Evolutionary conservation across 805 yeast species (phyloP), one percentile per base, ranked within the genome.

Genomic region (Blastobotrys mokoenaii): DNA sequence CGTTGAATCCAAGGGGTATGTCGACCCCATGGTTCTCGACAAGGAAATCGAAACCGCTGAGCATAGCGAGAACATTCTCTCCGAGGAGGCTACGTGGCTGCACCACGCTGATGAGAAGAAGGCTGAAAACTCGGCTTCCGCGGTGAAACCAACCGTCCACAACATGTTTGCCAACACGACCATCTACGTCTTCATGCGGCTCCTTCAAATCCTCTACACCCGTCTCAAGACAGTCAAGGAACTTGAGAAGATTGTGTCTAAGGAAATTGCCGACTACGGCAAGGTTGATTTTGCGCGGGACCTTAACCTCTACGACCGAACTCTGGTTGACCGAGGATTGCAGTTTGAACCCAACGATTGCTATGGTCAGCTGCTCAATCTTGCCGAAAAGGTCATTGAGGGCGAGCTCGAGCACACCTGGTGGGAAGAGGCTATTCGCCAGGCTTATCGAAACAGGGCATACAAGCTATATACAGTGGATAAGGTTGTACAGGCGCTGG

Each of bases 351-450:
- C 66, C 14, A 58, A 59, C 18, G 54, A 65, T 45, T 61, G 64
- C 41, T 93, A 93, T 63, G 68, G 72, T 31, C 96, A 90, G 63
- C 75, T 87, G n/a, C 68, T 93, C 47, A 71, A 69, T 2, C 71
- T 93, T 46, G 77, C 94, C 47, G 86, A 79, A 52, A 76, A 79
- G 51, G 70, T 87, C 43, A 82, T 93, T 52, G 93, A 86, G 53
- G 95, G 95, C 25, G 93, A 87, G 32, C 67, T 93, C 41, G 99
- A 93, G 59, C 95, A 86, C 51, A 93, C 83, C 63, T 81, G 88
- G 83, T 94, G 84, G 63, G 99, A 93, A 68, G 98, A 93, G 64
- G 77, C 95, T 14, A 67, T 93, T 48, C 85, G 99, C 51, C 97
- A 90, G 70, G 96, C 94, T 0, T 93, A 84, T 68, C 77, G 93